Base-by-base conservation (phyloP, 2,329 filamentous ascomycete genomes). In the Mariannaea sp. region DNA sequence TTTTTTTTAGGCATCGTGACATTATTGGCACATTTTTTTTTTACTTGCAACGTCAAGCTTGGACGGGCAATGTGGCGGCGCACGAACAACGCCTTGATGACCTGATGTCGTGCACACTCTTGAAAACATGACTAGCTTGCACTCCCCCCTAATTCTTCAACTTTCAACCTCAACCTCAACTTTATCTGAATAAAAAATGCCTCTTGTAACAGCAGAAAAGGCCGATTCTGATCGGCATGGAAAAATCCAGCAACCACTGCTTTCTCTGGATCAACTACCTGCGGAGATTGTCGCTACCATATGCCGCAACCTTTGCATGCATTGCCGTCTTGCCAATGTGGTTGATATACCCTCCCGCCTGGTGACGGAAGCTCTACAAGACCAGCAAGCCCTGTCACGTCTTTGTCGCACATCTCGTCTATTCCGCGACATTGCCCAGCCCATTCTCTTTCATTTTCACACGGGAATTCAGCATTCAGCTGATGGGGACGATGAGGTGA, bases 271-370 rank as follows among this genome's bases (percentile, higher is more conserved):
- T 1, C 52, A 61, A 46, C 49, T 66, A 4, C 64, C 64, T 12
- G 59, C 60, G 5, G 64, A 66, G 60, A 66, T 66, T 40, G 51
- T 66, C 20, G 55, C 64, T 19, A 39, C 61, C n/a, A 64, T 66
- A 26, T 66, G 64, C 17, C 59, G 59, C 17, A 61, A 65, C 35
- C 50, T 66, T 10, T 66, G 64, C 50, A 56, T 59, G 20, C 64
- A 66, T 41, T 66, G 64, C 19, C 64, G 61, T 7, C 54, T 58
- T 24, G 41, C 61, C 39, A 64, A 60, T 46, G 62, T 61, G 29
- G 64, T 66, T 47, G 64, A 66, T 57, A 57, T 66, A 27, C 57
- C 62, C 17, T 44, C 60, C 14, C 44, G 57, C 39, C 57, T 58
- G 39, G 65, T 66, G n/a, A 47, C 60, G 24, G 49, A 42, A 5